Conservation (phyloP, 139 green algal species). For the Astrephomene gubernaculifera region DNA sequence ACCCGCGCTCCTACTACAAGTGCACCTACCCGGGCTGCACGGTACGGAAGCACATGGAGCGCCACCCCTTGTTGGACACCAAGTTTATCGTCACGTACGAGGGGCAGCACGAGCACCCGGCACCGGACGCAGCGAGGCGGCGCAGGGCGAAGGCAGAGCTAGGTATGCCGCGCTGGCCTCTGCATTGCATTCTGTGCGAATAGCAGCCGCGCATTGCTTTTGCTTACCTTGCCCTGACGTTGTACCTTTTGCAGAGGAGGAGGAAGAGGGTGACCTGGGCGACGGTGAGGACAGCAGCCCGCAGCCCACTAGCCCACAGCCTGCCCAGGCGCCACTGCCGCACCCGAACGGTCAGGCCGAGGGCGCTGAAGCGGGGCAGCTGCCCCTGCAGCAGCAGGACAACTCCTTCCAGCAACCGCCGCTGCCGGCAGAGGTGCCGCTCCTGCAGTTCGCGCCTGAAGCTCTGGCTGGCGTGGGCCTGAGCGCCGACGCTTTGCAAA, state of each 20-base stretch:
- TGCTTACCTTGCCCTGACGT: no score
- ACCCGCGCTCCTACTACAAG: slow-evolving; percentile 96
- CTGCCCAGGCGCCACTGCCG: background rate
- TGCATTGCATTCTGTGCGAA: no score
- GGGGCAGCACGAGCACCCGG: slow-evolving; percentile 76
- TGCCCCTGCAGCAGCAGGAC: no score
- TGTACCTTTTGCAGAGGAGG: no score
- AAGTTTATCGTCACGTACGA: slow-evolving; percentile 87
- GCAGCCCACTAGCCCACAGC: slow-evolving; percentile 28
- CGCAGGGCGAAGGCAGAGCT: slow-evolving; percentile 14
- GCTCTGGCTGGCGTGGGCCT: slow-evolving; percentile 13
- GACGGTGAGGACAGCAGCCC: slow-evolving; percentile 37
- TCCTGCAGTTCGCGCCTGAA: slow-evolving; percentile 16
- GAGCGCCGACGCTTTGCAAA: slow-evolving; percentile 11
- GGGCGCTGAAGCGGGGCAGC: no score
- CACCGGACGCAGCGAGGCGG: slow-evolving; percentile 44
- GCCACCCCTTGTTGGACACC: slow-evolving; percentile 60
- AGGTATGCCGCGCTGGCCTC: no score
- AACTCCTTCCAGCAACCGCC: slow-evolving; percentile 23
- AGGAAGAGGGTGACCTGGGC: slow-evolving; percentile 15
- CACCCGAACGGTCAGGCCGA: background rate
- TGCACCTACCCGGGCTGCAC: slow-evolving; percentile 87
- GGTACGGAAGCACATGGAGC: slow-evolving; percentile 92
- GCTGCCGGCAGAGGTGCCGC: slow-evolving; percentile 4
- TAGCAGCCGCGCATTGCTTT: no score